These are phyloP conservation scores for Centella asiatica DNA, from an alignment of 129 eudicot species.

Conservation along the genomic window DNA sequence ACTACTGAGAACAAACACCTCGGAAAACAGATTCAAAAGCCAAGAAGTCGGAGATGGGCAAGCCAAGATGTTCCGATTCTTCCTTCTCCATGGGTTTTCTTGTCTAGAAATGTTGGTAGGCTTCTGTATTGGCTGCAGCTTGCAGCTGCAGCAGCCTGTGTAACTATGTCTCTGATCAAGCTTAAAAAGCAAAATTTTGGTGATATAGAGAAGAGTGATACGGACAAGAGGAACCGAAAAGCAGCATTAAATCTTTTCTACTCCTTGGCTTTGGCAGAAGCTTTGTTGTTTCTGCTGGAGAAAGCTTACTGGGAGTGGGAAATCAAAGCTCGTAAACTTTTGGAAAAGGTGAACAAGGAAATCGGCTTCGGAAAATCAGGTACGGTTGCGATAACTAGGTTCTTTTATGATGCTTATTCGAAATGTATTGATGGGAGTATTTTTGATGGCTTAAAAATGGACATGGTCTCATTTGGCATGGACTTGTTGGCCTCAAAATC, in stretches of 20 bases:
- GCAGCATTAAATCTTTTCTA: slow-evolving; percentile 69
- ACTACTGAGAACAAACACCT: not conserved
- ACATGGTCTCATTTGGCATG: slow-evolving; percentile 85
- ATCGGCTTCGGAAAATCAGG: slow-evolving; percentile 67
- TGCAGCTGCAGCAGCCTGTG: slow-evolving; percentile 58
- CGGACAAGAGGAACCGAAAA: slow-evolving; percentile 47
- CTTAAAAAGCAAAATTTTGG: slow-evolving; percentile 46
- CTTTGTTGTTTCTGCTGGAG: slow-evolving; percentile 75
- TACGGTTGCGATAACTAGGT: slow-evolving; percentile 52
- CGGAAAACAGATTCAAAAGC: slow-evolving; percentile 22
- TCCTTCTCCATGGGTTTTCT: slow-evolving; percentile 59
- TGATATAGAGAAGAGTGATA: slow-evolving; percentile 22
- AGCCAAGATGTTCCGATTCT: slow-evolving; percentile 78
- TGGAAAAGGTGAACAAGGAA: slow-evolving; percentile 61
- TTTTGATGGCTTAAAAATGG: slow-evolving; percentile 91
- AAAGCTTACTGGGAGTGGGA: slow-evolving; percentile 91
- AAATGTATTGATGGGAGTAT: slow-evolving; percentile 59
- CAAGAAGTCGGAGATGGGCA: slow-evolving; percentile 56
- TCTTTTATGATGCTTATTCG: slow-evolving; percentile 88
- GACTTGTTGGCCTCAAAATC: slow-evolving; percentile 74
- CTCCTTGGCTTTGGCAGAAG: slow-evolving; percentile 78
- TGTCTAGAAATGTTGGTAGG: slow-evolving; percentile 59
- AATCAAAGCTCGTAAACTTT: slow-evolving; percentile 33
- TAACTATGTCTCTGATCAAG: slow-evolving; percentile 53
- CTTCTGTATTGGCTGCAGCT: slow-evolving; percentile 75